Evolutionary conservation across 345 rosid genomes (phyloP).

Genomic region (Tarenaya hassleriana): DNA sequence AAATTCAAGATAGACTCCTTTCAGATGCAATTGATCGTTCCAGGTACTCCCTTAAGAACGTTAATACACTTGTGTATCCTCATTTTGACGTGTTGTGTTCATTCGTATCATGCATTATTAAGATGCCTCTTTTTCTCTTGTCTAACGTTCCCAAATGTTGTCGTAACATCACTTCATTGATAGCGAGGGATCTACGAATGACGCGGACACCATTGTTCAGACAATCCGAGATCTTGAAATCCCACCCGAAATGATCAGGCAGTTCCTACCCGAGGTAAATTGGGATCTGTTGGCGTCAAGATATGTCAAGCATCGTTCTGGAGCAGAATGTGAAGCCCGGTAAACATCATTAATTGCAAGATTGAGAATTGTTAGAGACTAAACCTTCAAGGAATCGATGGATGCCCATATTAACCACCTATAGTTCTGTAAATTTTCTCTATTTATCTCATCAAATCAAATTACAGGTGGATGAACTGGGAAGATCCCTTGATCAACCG

Average conservation of each 20-base stretch:
- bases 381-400: slow-evolving; percentile 4
- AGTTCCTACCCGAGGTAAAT: slow-evolving; percentile 70
- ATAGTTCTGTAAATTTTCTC: not conserved
- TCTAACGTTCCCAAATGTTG: slow-evolving; percentile 11
- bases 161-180: slow-evolving; percentile 16
- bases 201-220: slow-evolving; percentile 43
- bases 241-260: slow-evolving; percentile 57
- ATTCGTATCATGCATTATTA: not conserved
- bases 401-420: not conserved
- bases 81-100: slow-evolving; percentile 1
- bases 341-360: slow-evolving; percentile 30
- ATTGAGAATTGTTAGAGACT: not conserved
- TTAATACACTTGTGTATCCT: slow-evolving; percentile 7
- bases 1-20: slow-evolving; percentile 63
- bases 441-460: slow-evolving; percentile 15
- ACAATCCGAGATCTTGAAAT: slow-evolving; percentile 64
- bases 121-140: not conserved
- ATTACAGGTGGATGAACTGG: slow-evolving; percentile 71
- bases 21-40: slow-evolving; percentile 43
- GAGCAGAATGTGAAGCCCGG: slow-evolving; percentile 88
- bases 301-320: slow-evolving; percentile 51
- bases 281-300: slow-evolving; percentile 77
- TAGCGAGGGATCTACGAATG: slow-evolving; percentile 49
- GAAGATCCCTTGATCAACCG: slow-evolving; percentile 78
- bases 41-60: slow-evolving; percentile 37